A percentile compares a stretch with the other conserved stretches of the same genome.
Conservation (phyloP, 805 yeast species). For the Kodamaea hsintzibuensis region DNA sequence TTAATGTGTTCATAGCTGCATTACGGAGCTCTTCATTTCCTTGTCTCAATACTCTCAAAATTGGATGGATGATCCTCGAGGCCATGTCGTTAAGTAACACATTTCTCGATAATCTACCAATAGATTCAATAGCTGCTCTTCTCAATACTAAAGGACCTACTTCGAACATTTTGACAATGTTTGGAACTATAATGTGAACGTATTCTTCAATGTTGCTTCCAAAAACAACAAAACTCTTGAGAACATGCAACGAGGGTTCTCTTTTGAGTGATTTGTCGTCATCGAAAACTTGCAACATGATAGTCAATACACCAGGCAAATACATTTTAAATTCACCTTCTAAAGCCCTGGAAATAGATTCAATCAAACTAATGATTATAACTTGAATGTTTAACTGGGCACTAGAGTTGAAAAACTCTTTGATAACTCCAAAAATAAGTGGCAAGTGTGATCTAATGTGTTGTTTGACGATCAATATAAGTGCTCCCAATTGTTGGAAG, state of each 20-base stretch:
- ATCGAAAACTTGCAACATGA: conserved; percentile 74
- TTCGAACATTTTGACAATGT: conserved; percentile 79
- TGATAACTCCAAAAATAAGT: conserved; percentile 71
- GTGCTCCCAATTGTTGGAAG: conserved; percentile 81
- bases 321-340: conserved; percentile 91
- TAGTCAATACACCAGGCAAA: conserved; percentile 73
- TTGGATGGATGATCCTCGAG: conserved; percentile 84
- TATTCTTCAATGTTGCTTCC: conserved; percentile 89
- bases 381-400: conserved; percentile 62
- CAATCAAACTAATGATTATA: conserved; percentile 77
- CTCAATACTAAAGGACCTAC: conserved; percentile 60
- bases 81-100: conserved; percentile 84
- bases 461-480: conserved; percentile 81
- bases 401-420: conserved; percentile 61
- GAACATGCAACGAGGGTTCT: conserved; percentile 66
- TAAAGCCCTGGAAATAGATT: conserved; percentile 78
- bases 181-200: conserved; percentile 83
- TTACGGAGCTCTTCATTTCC: conserved; percentile 60
- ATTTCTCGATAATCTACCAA: conserved; percentile 76
- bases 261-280: conserved; percentile 63
- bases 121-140: conserved; percentile 73
- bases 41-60: conserved; percentile 62
- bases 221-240: conserved; percentile 81
- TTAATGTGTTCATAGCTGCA: conserved; percentile 75
- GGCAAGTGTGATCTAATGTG: conserved; percentile 83